phyloP scores from a whole-genome alignment of 495 filamentous ascomycete genomes.

The Annulohypoxylon moriforme region DNA sequence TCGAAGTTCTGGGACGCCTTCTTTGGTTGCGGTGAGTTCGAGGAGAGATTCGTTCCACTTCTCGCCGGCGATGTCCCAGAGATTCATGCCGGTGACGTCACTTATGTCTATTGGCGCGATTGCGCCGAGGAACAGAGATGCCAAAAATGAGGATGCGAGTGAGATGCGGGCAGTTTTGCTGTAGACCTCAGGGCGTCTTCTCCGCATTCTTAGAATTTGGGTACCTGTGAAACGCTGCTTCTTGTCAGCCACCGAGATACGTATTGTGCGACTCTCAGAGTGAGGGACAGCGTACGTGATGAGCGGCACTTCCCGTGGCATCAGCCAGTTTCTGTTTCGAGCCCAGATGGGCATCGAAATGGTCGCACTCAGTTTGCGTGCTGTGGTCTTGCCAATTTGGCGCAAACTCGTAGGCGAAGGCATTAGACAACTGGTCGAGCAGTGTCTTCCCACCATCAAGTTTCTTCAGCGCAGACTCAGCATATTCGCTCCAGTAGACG shows the following conservation, averaged over 20 bases:
- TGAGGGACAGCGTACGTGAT: conserved; percentile 74
- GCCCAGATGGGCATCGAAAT: conserved; percentile 80
- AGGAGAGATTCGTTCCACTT: conserved; percentile 80
- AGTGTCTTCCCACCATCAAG: conserved; percentile 70
- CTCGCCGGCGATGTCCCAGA: conserved; percentile 87
- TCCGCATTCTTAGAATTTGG: conserved; percentile 89
- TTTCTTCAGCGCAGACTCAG: conserved; percentile 69
- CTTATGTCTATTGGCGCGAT: conserved; percentile 92
- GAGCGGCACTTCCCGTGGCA: conserved; percentile 89
- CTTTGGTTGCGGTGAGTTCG: conserved; percentile 73
- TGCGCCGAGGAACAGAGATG: conserved; percentile 86
- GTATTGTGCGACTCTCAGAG: neutral
- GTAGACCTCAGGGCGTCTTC: conserved; percentile 83
- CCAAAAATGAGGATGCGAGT: conserved; percentile 93
- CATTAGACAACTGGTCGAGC: conserved; percentile 74
- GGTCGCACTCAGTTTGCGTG: conserved; percentile 90
- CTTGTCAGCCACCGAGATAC: conserved; percentile 37
- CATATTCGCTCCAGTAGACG: conserved; percentile 84
- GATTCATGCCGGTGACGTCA: conserved; percentile 96
- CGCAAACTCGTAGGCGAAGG: conserved; percentile 86
- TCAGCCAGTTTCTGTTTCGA: conserved; percentile 73
- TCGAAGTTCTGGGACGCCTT: conserved; percentile 73
- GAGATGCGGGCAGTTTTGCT: conserved; percentile 83
- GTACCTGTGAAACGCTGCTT: conserved; percentile 94
- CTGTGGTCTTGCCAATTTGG: conserved; percentile 99